phyloP scores from a whole-genome alignment of 2,329 filamentous ascomycete species.

The Aureobasidium musti region DNA sequence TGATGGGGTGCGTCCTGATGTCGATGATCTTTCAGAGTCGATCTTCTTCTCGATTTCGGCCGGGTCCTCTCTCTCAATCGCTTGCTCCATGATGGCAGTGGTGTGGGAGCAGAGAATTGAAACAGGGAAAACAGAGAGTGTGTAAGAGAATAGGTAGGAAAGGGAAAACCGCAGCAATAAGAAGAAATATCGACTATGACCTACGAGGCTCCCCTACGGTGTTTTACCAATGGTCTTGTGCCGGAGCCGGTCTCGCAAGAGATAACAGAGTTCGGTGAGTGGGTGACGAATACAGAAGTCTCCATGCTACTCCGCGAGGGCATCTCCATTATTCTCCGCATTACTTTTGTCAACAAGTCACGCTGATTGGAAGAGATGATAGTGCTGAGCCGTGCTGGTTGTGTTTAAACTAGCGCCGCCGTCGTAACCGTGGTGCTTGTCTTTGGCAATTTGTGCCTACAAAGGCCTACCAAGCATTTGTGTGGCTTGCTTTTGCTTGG shows the following conservation, averaged over 20 bases:
- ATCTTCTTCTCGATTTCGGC: constrained; percentile 29
- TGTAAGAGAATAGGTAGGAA: not conserved
- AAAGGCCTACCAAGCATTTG: not conserved
- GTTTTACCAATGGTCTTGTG: not conserved
- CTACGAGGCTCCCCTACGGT: constrained; percentile 4
- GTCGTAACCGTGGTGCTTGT: constrained; percentile 25
- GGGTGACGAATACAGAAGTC: not conserved
- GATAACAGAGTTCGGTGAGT: constrained; percentile 11
- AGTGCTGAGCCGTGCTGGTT: not conserved
- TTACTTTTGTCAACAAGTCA: not conserved
- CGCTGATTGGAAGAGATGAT: constrained; percentile 8
- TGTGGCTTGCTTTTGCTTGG: constrained; percentile 16
- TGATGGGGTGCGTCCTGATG: not conserved
- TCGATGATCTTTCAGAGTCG: constrained; percentile 22
- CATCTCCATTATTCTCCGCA: constrained; percentile 16
- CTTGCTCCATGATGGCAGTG: constrained; percentile 24
- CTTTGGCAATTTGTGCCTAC: not conserved
- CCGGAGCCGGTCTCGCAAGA: constrained; percentile 19
- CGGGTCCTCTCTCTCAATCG: constrained; percentile 29
- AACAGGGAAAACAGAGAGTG: not conserved
- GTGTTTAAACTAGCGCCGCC: constrained; percentile 10
- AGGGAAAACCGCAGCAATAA: not conserved
- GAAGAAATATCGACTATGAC: not conserved
- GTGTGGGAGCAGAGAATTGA: not conserved
- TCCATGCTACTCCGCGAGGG: constrained; percentile 13